Evolutionary conservation across 352 stramenopile species (phyloP), one percentile per base, ranked within the genome.

Genomic region (Globisporangium ultimum): DNA sequence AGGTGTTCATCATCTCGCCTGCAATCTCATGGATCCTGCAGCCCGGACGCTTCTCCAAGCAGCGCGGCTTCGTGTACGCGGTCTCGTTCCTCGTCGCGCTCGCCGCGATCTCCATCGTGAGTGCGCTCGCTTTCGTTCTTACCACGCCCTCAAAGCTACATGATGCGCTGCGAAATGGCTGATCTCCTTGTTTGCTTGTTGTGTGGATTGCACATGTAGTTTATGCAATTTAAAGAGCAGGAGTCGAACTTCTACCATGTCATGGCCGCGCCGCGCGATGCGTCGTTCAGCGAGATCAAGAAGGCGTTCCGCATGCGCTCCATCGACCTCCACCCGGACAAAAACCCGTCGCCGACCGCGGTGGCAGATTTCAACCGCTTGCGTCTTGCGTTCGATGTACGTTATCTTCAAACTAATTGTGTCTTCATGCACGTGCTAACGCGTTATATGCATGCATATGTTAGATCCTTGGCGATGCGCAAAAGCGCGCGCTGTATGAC

Each of bases 311-410:
- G 97, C 67, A 76, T 84, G 59, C 83, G 97, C 24, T 97, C 88
- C 9, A 75, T 99, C 15, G 89, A 98, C 72, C 81, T 99, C 21
- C 96, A 99, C 61, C 97, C 97, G 2, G 97, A 99, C 76, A 98
- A 98, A 76, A 98, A 98, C 71, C 86, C 88, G 50, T 97, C 89
- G 28, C 86, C 90, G 14, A 86, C 81, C 24, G 96, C 96, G 6
- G 83, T 82, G 0, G 88, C 96, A 43, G 82, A 98, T 53, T 99
- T 99, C 67, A 96, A 96, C 56, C 73, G 79, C 40, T 75, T 99
- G 46, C 97, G 97, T 60, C 74, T 97, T 58, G 93, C 93, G 3
- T 98, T 98, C 66, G 96, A 99, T 72, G 89, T 98, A 63, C 47
- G 69, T 67, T 24, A 6, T 61, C 10, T 60, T 2, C 24, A 32